These are phyloP conservation scores for Metrosideros polymorpha DNA, from an alignment of 441 rosid species.

Conservation along the genomic window DNA sequence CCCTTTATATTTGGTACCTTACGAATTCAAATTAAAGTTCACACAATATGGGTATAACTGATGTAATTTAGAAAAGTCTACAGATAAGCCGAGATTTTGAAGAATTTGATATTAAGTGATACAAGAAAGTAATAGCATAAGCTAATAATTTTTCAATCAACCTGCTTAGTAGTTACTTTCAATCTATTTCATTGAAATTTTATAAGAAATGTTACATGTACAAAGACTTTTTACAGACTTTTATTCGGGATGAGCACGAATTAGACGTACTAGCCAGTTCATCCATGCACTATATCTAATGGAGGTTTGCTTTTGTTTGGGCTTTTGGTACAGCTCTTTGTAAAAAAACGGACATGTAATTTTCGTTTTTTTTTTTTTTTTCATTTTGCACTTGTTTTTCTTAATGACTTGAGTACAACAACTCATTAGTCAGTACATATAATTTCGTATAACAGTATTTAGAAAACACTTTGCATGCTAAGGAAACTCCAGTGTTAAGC, in stretches of 20 bases:
- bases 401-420: no score
- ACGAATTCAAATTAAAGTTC: no score
- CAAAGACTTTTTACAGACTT: neutral
- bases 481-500: neutral
- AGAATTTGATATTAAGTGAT: neutral
- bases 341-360: neutral
- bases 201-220: no score
- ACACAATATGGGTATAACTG: no score
- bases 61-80: neutral
- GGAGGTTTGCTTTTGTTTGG: neutral
- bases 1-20: no score
- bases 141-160: no score
- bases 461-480: neutral
- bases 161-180: no score
- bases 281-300: neutral
- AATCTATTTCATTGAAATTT: no score
- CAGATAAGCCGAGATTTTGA: neutral
- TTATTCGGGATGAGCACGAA: neutral
- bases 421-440: neutral
- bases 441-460: neutral
- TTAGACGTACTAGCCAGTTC: no score
- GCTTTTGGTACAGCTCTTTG: neutral
- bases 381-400: no score
- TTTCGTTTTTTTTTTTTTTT: no score
- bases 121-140: neutral